Evolutionary conservation across 306 rosid species (phyloP).

Genomic region (peach (Prunus persica)): DNA sequence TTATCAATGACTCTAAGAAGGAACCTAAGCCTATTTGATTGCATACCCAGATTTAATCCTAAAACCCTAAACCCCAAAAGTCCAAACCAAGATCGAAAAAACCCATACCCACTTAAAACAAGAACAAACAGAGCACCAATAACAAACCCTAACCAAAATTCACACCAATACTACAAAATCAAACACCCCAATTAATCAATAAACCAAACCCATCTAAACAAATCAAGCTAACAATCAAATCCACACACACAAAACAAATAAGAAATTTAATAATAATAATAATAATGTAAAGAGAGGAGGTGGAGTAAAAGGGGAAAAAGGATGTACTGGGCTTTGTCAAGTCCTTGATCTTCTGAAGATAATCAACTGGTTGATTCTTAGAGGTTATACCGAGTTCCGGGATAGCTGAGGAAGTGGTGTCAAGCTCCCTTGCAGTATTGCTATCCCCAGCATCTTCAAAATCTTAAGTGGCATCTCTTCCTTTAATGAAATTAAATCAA

Average conservation of each 20-base stretch:
- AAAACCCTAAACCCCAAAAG: slow-evolving; percentile 21
- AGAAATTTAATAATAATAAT: slow-evolving; percentile 9
- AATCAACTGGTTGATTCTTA: slow-evolving; percentile 16
- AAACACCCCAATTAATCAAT: neutral
- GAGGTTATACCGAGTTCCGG: slow-evolving; percentile 15
- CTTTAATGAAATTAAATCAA: slow-evolving; percentile 34
- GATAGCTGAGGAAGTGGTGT: slow-evolving; percentile 29
- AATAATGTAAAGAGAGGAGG: neutral
- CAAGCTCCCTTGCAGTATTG: slow-evolving; percentile 65
- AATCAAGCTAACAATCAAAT: neutral
- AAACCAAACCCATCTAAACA: neutral
- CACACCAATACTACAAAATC: neutral
- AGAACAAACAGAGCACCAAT: neutral
- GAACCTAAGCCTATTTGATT: neutral
- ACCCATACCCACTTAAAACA: neutral
- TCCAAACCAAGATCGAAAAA: neutral
- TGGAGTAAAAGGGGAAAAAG: neutral
- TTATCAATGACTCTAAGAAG: neutral
- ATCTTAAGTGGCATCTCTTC: slow-evolving; percentile 81
- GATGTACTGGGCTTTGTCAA: slow-evolving; percentile 64
- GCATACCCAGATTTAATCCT: neutral
- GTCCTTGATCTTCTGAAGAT: slow-evolving; percentile 32
- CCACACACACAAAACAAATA: neutral
- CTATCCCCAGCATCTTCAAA: slow-evolving; percentile 96
- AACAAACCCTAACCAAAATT: neutral